Conservation (phyloP, 208 protist genomes). For the Leishmania gerbilli region DNA sequence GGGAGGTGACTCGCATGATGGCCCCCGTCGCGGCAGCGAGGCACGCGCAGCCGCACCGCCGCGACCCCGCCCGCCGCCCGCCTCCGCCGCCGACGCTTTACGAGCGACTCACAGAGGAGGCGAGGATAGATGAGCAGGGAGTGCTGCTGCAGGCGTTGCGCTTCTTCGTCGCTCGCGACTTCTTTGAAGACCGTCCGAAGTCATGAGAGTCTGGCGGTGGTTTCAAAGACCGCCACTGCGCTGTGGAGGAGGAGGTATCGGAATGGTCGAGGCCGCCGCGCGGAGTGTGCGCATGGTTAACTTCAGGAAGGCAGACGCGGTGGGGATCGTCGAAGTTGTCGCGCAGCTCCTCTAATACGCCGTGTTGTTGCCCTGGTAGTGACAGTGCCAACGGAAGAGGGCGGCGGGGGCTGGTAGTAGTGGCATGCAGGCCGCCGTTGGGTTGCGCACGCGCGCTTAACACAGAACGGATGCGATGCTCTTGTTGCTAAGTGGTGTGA, state of each 20-base stretch:
- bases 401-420: no score
- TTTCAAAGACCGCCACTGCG: not conserved
- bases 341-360: not conserved
- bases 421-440: not conserved
- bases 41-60: conserved; percentile 26
- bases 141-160: conserved; percentile 84
- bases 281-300: not conserved
- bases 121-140: conserved; percentile 64
- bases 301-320: not conserved
- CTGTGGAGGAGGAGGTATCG: not conserved
- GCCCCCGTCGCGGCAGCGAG: conserved; percentile 67
- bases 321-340: not conserved
- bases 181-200: conserved; percentile 43
- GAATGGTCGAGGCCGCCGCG: not conserved
- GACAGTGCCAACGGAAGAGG: not conserved
- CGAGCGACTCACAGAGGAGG: conserved; percentile 74
- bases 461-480: not conserved
- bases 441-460: not conserved
- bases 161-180: conserved; percentile 77
- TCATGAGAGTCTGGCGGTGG: not conserved
- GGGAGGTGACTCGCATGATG: conserved; percentile 58
- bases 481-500: not conserved
- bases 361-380: not conserved
- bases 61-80: conserved; percentile 17
- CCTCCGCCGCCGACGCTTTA: conserved; percentile 58